phyloP scores from a whole-genome alignment of 2,329 filamentous ascomycete genomes.

The Cladosporium austrohemisphaericum region DNA sequence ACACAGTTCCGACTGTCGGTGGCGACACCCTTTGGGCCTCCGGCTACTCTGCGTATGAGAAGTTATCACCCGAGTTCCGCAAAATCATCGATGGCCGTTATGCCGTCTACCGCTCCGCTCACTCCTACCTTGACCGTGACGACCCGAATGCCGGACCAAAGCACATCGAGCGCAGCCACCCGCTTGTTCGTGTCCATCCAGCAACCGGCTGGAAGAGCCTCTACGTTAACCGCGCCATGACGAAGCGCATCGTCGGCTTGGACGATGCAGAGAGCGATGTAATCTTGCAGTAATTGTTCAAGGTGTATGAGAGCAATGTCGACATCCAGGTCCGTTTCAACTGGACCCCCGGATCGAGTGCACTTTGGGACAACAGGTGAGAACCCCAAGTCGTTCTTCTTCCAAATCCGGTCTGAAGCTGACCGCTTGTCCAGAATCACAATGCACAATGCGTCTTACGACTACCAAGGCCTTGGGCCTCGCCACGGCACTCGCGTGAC shows the following conservation, averaged over 20 bases:
- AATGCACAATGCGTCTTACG: slow-evolving; percentile 71
- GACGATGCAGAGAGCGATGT: slow-evolving; percentile 66
- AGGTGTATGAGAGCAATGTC: slow-evolving; percentile 64
- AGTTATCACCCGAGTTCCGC: slow-evolving; percentile 66
- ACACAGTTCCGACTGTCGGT: slow-evolving; percentile 58
- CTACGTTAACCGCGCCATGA: slow-evolving; percentile 69
- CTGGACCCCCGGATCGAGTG: slow-evolving; percentile 65
- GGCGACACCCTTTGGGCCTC: slow-evolving; percentile 72
- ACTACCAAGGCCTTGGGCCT: slow-evolving; percentile 64
- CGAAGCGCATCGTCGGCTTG: slow-evolving; percentile 63
- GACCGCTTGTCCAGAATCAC: slow-evolving; percentile 29
- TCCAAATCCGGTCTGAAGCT: neutral
- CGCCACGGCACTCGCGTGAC: slow-evolving; percentile 71
- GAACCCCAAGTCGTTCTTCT: too few relatives aligned
- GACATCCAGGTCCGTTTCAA: slow-evolving; percentile 70
- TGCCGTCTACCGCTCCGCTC: slow-evolving; percentile 63
- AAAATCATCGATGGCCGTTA: slow-evolving; percentile 64
- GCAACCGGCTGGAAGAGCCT: slow-evolving; percentile 71
- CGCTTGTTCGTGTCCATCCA: slow-evolving; percentile 66
- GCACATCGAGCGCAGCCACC: slow-evolving; percentile 64
- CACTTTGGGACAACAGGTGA: slow-evolving; percentile 65
- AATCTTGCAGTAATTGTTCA: slow-evolving; percentile 62
- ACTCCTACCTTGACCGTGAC: slow-evolving; percentile 63
- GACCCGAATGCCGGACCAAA: slow-evolving; percentile 60
- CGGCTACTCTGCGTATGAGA: slow-evolving; percentile 69